Conservation (phyloP, 2,329 filamentous ascomycete genomes). For the Xylariales sp. region DNA sequence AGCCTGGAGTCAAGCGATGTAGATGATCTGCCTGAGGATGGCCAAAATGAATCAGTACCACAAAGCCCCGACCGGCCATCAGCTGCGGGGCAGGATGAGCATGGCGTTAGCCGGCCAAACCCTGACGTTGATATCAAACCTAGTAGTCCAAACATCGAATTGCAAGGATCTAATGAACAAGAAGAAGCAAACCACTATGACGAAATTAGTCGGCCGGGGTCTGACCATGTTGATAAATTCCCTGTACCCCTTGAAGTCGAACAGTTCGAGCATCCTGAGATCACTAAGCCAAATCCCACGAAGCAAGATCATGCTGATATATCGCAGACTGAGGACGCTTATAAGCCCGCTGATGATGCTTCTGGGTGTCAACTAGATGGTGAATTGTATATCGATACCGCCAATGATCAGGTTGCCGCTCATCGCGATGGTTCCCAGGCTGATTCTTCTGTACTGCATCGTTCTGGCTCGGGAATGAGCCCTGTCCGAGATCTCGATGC, state of each 20-base stretch:
- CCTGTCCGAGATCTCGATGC: neutral
- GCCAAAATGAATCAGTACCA: slow-evolving; percentile 11
- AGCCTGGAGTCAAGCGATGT: slow-evolving; percentile 5
- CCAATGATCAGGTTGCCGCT: slow-evolving; percentile 38
- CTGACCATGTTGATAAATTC: slow-evolving; percentile 23
- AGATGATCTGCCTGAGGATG: slow-evolving; percentile 12
- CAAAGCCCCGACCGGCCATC: slow-evolving; percentile 5
- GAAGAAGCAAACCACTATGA: slow-evolving; percentile 7
- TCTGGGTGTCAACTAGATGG: slow-evolving; percentile 41
- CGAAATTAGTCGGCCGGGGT: slow-evolving; percentile 26
- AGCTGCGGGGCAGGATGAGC: slow-evolving; percentile 14
- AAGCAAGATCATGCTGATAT: slow-evolving; percentile 28
- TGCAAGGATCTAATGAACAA: slow-evolving; percentile 21
- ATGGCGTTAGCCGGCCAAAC: slow-evolving; percentile 1
- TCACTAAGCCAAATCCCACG: slow-evolving; percentile 17
- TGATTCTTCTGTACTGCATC: slow-evolving; percentile 15
- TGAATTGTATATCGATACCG: slow-evolving; percentile 37
- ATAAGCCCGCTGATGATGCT: slow-evolving; percentile 25
- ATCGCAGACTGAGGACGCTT: slow-evolving; percentile 25
- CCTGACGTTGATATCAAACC: neutral
- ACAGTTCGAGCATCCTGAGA: slow-evolving; percentile 18
- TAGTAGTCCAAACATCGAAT: neutral
- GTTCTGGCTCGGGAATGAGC: slow-evolving; percentile 20
- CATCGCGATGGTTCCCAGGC: slow-evolving; percentile 30
- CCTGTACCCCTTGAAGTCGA: slow-evolving; percentile 12